phyloP scores from a whole-genome alignment of 345 rosid species.

The Trapa bicornis region DNA sequence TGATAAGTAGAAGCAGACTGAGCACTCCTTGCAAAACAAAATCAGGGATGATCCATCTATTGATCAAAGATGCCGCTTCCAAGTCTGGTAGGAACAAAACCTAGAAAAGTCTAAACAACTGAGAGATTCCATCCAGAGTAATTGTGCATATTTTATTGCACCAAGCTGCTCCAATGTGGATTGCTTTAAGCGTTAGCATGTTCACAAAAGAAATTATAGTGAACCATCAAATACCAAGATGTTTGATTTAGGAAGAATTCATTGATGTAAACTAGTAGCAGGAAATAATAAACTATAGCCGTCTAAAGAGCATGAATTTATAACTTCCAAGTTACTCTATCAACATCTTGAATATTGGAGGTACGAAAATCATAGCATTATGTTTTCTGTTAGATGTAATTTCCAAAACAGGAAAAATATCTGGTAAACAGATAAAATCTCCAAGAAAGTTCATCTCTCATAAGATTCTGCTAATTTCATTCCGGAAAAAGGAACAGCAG shows the following conservation, averaged over 20 bases:
- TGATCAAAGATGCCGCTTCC: slow-evolving; percentile 62
- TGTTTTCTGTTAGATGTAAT: too few species aligned
- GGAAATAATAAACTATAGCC: too few species aligned
- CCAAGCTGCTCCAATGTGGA: not conserved
- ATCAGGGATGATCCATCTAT: slow-evolving; percentile 56
- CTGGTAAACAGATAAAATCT: not conserved
- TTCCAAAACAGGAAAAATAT: not conserved
- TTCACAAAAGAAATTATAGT: not conserved
- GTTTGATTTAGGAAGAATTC: too few species aligned
- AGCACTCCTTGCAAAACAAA: slow-evolving; percentile 55
- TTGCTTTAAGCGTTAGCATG: not conserved
- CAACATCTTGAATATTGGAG: too few species aligned
- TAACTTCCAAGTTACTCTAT: too few species aligned
- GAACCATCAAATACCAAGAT: too few species aligned
- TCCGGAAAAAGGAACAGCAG: not conserved
- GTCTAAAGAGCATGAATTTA: too few species aligned
- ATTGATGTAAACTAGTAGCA: too few species aligned
- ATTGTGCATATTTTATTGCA: not conserved
- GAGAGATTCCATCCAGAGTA: not conserved
- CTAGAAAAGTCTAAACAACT: slow-evolving; percentile 17
- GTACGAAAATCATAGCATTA: not conserved
- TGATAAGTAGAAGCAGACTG: slow-evolving; percentile 45
- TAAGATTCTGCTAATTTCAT: not conserved
- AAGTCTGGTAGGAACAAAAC: slow-evolving; percentile 64
- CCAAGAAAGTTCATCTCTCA: not conserved